Percentiles rank a stretch among this genome's conserved stretches.
These are phyloP conservation scores for Pleurotus eryngii DNA, from an alignment of 768 basidiomycete genomes.

Conservation along the genomic window DNA sequence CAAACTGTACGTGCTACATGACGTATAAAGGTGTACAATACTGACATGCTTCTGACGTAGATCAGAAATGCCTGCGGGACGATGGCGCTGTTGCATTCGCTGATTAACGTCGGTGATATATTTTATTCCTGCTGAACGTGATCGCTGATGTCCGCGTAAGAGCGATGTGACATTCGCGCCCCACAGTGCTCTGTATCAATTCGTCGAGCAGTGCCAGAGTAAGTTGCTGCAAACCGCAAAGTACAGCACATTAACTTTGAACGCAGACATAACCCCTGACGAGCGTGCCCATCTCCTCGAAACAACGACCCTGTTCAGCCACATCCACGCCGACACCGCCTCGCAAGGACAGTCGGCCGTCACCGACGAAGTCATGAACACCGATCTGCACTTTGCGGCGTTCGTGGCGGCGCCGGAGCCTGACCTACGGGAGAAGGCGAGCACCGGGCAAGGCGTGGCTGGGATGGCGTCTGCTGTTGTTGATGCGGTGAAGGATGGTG, in stretches of 20 bases:
- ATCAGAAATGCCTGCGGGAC: slow-evolving; percentile 87
- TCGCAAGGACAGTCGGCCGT: slow-evolving; percentile 65
- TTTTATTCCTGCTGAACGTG: neutral
- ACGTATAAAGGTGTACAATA: neutral
- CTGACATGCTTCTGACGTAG: slow-evolving; percentile 27
- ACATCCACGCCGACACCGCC: slow-evolving; percentile 74
- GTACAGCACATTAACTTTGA: too few species aligned
- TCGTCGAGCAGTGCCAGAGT: slow-evolving; percentile 66
- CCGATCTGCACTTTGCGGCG: slow-evolving; percentile 83
- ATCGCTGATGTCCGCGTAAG: slow-evolving; percentile 25
- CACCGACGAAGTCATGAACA: slow-evolving; percentile 55
- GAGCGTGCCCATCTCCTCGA: slow-evolving; percentile 77
- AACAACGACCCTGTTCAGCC: slow-evolving; percentile 69
- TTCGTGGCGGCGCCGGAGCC: slow-evolving; percentile 70
- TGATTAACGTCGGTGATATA: slow-evolving; percentile 7
- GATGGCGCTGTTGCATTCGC: slow-evolving; percentile 32
- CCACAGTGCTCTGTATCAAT: slow-evolving; percentile 58
- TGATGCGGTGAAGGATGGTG: slow-evolving; percentile 10
- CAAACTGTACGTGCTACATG: slow-evolving; percentile 61
- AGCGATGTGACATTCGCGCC: slow-evolving; percentile 55
- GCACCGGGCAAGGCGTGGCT: slow-evolving; percentile 15
- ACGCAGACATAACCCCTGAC: slow-evolving; percentile 59
- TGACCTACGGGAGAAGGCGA: slow-evolving; percentile 25
- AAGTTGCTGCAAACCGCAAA: neutral
- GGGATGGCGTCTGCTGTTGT: slow-evolving; percentile 10